Conservation (phyloP, 2,329 filamentous ascomycete species). For the Bimuria novae-zelandiae region DNA sequence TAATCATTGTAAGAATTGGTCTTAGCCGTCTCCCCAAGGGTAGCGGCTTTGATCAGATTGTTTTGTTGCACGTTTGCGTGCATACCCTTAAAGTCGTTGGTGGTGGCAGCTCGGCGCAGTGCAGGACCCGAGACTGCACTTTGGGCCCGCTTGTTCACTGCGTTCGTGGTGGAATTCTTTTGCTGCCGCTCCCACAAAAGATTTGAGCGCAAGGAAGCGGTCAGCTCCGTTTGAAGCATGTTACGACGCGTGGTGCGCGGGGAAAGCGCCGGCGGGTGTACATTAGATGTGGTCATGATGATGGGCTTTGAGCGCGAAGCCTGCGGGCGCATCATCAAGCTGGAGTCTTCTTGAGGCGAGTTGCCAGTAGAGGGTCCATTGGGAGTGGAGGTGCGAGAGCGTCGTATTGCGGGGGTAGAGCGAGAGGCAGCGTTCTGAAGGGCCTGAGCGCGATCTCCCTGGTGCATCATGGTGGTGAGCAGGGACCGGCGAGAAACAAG, state of each 20-base stretch:
- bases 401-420: slow-evolving; percentile 59
- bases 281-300: slow-evolving; percentile 69
- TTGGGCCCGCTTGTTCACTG: slow-evolving; percentile 85
- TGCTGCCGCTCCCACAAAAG: slow-evolving; percentile 95
- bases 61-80: slow-evolving; percentile 68
- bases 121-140: slow-evolving; percentile 55
- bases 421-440: slow-evolving; percentile 69
- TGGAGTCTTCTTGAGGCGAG: slow-evolving; percentile 57
- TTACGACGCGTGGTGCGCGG: slow-evolving; percentile 90
- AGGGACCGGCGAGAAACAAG: slow-evolving; percentile 85
- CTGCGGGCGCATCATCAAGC: slow-evolving; percentile 63
- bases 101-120: slow-evolving; percentile 49
- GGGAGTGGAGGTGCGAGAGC: slow-evolving; percentile 68
- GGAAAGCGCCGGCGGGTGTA: slow-evolving; percentile 77
- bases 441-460: slow-evolving; percentile 72
- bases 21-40: slow-evolving; percentile 61
- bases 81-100: slow-evolving; percentile 87
- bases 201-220: slow-evolving; percentile 87
- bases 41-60: slow-evolving; percentile 56
- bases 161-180: slow-evolving; percentile 85
- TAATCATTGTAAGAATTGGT: slow-evolving; percentile 78
- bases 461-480: slow-evolving; percentile 85
- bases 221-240: slow-evolving; percentile 94
- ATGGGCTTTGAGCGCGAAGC: slow-evolving; percentile 81
- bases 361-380: slow-evolving; percentile 68